Evolutionary conservation across 495 filamentous ascomycete species (phyloP), one percentile per base, ranked within the genome.

Genomic region (Hyaloscypha finlandica): DNA sequence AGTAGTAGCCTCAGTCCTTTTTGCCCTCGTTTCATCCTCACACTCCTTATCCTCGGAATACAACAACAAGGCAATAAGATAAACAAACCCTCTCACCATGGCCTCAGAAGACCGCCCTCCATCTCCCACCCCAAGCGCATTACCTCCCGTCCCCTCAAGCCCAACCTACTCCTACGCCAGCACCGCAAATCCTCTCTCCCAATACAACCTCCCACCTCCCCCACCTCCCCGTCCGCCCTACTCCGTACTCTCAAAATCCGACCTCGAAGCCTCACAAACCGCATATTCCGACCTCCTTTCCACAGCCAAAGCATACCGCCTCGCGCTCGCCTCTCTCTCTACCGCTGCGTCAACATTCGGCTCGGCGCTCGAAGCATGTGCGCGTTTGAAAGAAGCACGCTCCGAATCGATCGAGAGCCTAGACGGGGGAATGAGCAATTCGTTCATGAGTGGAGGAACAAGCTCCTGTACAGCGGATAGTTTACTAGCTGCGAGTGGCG

Each of bases 91-190:
- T 8, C 22, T 37, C 52, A 59, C 45, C 19, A 72, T 66, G 62
- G 37, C 61, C 45, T 63, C 68, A 12, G 31, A 35, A 29, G 35
- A 48, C 19, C 65, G 74, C 1, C 74, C 79, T n/a, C 77, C 78
- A 0, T 83, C 82, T 1, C 82, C 83, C 25, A 77, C 81, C 0
- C 79, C 79, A 16, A 81, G 79, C 29, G 78, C 81, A 61, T 74
- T 85, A 0, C 81, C 81, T 9, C 83, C 84, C 6, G 75, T 88
- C 45, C 86, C 86, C 16, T 77, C 74, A 4, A 87, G 84, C 31
- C 86, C 86, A 64, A 83, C 86, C 1, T 85, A 83, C 65, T 88
- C 86, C 6, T 86, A 84, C 72, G 84, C 86, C 59, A 86, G 84
- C 30, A 88, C 85, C 19, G 81, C 85, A 31, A 82, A 86, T 72